A percentile compares a stretch with the other conserved stretches of the same genome.
Evolutionary conservation across 1,284 basidiomycete genomes (phyloP).

Genomic region (Sporisorium reilianum): DNA sequence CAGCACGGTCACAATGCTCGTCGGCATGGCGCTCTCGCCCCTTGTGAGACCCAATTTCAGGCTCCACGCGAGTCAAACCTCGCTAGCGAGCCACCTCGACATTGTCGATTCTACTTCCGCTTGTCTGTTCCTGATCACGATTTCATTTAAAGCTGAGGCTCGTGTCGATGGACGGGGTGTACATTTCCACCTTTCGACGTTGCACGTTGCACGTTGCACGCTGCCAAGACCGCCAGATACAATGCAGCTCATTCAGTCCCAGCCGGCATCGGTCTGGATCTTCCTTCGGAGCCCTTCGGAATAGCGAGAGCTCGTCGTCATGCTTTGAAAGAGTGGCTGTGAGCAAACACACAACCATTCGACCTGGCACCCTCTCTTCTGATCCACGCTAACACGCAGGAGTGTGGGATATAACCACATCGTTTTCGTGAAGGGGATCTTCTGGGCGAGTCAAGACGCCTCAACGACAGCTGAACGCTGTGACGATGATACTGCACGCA

Average conservation of each 20-base stretch:
- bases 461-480: too few species aligned
- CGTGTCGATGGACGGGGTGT: background rate
- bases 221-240: conserved; percentile 3
- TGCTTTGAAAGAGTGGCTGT: too few species aligned
- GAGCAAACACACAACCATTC: too few species aligned
- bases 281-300: background rate
- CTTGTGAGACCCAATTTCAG: background rate
- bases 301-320: too few species aligned
- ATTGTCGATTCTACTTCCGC: background rate
- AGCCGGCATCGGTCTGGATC: background rate
- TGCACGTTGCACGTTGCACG: background rate
- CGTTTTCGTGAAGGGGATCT: too few species aligned
- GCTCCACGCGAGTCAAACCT: background rate
- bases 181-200: background rate
- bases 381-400: too few species aligned
- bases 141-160: background rate
- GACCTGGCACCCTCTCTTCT: too few species aligned
- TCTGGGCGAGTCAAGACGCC: background rate
- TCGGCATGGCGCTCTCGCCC: background rate
- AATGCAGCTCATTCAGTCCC: background rate
- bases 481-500: too few species aligned
- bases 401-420: too few species aligned
- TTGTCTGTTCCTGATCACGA: conserved; percentile 3
- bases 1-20: background rate
- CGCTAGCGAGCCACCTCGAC: background rate